Base-by-base conservation (phyloP, 2,329 filamentous ascomycete genomes). In the Cercospora zeae-maydis region DNA sequence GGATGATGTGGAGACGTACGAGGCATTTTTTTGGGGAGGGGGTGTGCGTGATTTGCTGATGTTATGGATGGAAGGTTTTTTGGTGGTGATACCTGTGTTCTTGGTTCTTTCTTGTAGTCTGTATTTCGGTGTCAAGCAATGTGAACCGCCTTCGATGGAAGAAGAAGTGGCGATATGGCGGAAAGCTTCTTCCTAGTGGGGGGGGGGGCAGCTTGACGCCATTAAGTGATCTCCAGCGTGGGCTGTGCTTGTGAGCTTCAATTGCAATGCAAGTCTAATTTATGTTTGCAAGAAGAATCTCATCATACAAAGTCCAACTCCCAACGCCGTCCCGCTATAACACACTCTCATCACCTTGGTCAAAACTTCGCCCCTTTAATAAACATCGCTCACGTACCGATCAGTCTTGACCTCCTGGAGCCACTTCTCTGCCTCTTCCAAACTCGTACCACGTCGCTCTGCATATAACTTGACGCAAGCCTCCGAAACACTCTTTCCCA, bases 361-460 rank as follows among this genome's bases (percentile, higher is more conserved):
- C 24, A 27, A 3, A 11, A 9, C 42, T 47, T 39, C 36, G 9
- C 10, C 2, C 31, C 10, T 9, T 51, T 31, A 63, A 19, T 60
- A 60, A 45, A 71, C 63, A 69, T 72, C 73, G 33, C 66, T 57
- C 65, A 67, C 78, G 75, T 78, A 81, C 63, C 81, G 72, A 69
- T 81, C 79, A 59, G 78, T 79, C 67, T 77, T 78, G 61, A 81
- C 69, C 0, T 72, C 72, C 63, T 78, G 74, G 61, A 81, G 80
- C 80, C 81, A 83, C 55, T 74, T 67, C 64, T 78, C 75, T 19
- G 76, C 75, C 66, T 76, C 75, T 42, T 77, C 74, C 60, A 79
- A 74, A 21, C 19, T 57, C 10, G 45, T 58, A 19, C 57, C 52
- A 69, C 70, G 72, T 47, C 64, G 72, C 66, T 82, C 79, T 63